phyloP scores from a whole-genome alignment of 495 filamentous ascomycete genomes.

The Filosporella fistucella region DNA sequence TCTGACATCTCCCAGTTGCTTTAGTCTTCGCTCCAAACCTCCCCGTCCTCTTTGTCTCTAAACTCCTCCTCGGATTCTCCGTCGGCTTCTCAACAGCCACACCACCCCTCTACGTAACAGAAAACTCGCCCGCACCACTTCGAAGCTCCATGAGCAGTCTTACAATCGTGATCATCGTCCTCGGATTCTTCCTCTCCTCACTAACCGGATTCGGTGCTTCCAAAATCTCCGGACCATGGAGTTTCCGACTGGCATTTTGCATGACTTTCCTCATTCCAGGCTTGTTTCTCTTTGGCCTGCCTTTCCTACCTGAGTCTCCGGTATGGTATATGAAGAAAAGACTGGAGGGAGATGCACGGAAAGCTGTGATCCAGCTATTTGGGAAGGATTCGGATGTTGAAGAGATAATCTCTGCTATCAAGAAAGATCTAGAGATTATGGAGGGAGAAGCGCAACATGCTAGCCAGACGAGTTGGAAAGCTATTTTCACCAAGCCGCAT shows the following conservation, averaged over 20 bases:
- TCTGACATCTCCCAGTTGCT: not conserved
- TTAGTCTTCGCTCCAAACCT: constrained; percentile 5
- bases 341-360: not conserved
- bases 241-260: not conserved
- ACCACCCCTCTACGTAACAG: not conserved
- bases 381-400: not conserved
- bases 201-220: not conserved
- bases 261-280: not conserved
- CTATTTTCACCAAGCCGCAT: not conserved
- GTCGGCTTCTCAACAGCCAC: not conserved
- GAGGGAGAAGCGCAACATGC: not conserved
- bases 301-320: not conserved
- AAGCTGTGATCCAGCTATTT: not conserved
- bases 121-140: not conserved
- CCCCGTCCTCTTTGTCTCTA: constrained; percentile 2
- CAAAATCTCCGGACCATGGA: not conserved
- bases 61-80: constrained; percentile 1
- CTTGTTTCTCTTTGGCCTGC: not conserved
- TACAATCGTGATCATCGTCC: not conserved
- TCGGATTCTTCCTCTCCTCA: not conserved
- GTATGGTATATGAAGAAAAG: not conserved
- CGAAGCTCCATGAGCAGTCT: not conserved
- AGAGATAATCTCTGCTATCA: not conserved
- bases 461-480: not conserved
- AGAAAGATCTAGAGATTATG: not conserved